Evolutionary conservation across 2,329 filamentous ascomycete species (phyloP).

Genomic region (Xylariaceae sp.): DNA sequence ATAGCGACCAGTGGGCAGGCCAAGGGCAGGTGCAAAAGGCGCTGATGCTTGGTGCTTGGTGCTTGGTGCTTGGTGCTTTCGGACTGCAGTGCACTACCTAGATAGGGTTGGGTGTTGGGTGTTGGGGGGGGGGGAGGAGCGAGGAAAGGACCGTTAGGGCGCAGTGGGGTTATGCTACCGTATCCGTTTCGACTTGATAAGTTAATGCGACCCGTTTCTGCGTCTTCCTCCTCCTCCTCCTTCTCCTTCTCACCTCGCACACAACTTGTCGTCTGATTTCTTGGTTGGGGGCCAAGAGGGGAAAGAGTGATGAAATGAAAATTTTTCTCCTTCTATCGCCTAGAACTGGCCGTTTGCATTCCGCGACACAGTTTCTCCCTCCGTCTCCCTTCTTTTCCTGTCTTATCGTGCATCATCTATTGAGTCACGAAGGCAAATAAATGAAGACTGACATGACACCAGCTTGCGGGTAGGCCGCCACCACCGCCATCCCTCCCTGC

Average conservation of each 20-base stretch:
- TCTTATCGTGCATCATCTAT: background rate
- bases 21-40: background rate
- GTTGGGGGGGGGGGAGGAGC: constrained; percentile 3
- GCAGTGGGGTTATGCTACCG: background rate
- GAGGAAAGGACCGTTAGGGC: background rate
- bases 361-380: background rate
- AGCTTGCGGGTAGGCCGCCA: constrained; percentile 1
- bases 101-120: too few species aligned
- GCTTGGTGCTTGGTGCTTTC: too few species aligned
- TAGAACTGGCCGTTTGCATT: background rate
- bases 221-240: constrained; percentile 16
- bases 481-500: constrained; percentile 44
- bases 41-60: background rate
- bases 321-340: background rate
- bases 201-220: constrained; percentile 12
- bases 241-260: constrained; percentile 3
- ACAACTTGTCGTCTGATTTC: background rate
- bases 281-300: background rate
- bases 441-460: background rate
- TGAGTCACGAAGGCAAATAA: background rate
- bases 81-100: too few species aligned
- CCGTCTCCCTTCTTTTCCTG: constrained; percentile 8
- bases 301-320: background rate
- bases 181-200: constrained; percentile 15
- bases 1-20: background rate